phyloP scores from a whole-genome alignment of 2,329 filamentous ascomycete species.

The Aspergillus aculeatus region DNA sequence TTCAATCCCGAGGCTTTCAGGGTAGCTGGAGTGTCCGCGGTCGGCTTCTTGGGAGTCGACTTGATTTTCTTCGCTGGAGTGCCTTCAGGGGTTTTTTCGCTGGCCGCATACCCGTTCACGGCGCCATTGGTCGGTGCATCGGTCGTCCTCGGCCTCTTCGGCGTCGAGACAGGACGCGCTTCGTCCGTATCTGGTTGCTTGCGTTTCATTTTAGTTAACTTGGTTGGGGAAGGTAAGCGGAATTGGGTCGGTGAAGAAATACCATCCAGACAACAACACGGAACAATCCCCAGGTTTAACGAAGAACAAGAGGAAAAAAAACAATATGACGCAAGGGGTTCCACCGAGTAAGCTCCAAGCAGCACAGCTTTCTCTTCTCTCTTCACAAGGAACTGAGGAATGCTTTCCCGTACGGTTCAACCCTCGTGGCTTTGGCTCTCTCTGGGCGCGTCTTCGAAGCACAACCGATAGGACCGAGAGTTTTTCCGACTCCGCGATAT shows the following conservation, averaged over 20 bases:
- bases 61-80: conserved; percentile 29
- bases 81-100: conserved; percentile 23
- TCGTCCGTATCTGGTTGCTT: conserved; percentile 41
- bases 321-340: conserved; percentile 13
- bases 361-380: not conserved
- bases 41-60: conserved; percentile 35
- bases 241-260: conserved; percentile 22
- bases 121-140: conserved; percentile 23
- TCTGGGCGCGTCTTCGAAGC: conserved; percentile 20
- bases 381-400: not conserved
- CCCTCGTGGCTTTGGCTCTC: conserved; percentile 10
- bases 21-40: conserved; percentile 25
- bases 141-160: conserved; percentile 38
- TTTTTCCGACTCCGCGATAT: conserved; percentile 36
- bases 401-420: conserved; percentile 1
- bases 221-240: not conserved
- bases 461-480: conserved; percentile 20
- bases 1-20: conserved; percentile 37
- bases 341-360: not conserved
- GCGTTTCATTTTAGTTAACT: conserved; percentile 41
- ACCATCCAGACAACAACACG: conserved; percentile 27
- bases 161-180: conserved; percentile 37
- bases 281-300: not conserved
- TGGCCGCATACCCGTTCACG: conserved; percentile 27
- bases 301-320: conserved; percentile 26